phyloP scores from a whole-genome alignment of 139 green algal genomes.

The Chlorella sp. region DNA sequence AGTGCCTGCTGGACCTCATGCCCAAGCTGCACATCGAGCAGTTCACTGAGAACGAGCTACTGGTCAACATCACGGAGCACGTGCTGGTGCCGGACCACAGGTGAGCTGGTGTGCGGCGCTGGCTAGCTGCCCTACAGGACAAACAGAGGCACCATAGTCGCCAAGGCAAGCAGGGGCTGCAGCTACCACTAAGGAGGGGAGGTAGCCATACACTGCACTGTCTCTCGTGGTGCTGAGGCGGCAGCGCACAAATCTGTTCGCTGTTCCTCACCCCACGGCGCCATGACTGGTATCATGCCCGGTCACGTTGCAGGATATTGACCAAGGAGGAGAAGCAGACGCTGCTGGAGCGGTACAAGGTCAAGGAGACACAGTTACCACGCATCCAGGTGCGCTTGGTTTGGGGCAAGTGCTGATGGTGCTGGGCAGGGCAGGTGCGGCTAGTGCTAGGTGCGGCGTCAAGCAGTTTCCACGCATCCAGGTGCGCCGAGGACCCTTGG shows the following conservation, averaged over 20 bases:
- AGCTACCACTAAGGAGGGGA: no score
- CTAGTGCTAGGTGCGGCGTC: no score
- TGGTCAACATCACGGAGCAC: constrained; percentile 90
- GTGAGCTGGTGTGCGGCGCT: background rate
- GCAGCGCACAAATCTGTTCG: no score
- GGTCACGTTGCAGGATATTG: constrained; percentile 56
- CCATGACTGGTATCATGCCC: no score
- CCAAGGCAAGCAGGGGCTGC: no score
- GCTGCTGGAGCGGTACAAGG: constrained; percentile 87
- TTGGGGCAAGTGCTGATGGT: no score
- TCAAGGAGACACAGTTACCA: constrained; percentile 95
- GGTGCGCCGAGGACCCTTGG: background rate
- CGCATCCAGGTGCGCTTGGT: constrained; percentile 60
- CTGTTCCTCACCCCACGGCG: no score
- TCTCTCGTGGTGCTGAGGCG: no score
- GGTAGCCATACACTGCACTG: no score
- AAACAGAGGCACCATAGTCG: no score
- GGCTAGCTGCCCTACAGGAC: no score
- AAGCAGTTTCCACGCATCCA: constrained; percentile 15
- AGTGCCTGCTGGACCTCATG: constrained; percentile 9
- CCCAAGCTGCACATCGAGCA: constrained; percentile 68
- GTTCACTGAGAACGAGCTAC: constrained; percentile 85
- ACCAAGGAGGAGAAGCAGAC: constrained; percentile 80
- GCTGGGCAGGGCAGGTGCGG: no score
- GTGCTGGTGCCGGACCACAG: constrained; percentile 10